Evolutionary conservation across 192 early-diverging fungal genomes (phyloP).

Genomic region (Coemansia sp.): DNA sequence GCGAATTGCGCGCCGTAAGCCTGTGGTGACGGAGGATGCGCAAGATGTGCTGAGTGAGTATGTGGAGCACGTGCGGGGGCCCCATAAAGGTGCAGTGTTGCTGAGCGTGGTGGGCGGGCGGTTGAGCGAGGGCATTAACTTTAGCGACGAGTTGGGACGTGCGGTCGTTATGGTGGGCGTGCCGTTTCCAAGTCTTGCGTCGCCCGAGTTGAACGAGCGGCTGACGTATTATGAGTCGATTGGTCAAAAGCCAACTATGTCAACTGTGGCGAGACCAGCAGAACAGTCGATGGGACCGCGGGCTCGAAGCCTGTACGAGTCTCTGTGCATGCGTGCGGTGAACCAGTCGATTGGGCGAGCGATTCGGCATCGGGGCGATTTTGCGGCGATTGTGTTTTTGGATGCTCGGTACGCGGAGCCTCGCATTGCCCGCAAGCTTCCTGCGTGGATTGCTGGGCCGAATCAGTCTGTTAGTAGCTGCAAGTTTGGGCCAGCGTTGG

Average conservation of each 20-base stretch:
- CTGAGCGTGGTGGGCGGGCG: slow-evolving; percentile 90
- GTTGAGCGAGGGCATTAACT: slow-evolving; percentile 93
- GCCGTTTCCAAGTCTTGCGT: slow-evolving; percentile 79
- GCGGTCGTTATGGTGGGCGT: slow-evolving; percentile 86
- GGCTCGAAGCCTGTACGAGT: slow-evolving; percentile 69
- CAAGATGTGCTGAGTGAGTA: slow-evolving; percentile 61
- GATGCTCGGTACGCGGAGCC: slow-evolving; percentile 63
- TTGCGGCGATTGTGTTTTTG: slow-evolving; percentile 79
- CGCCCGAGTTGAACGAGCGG: slow-evolving; percentile 70
- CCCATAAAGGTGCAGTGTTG: slow-evolving; percentile 67
- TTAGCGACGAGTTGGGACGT: slow-evolving; percentile 82
- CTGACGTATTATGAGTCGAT: slow-evolving; percentile 23
- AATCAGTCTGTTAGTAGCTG: background rate
- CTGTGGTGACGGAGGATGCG: slow-evolving; percentile 67
- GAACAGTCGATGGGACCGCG: slow-evolving; percentile 50
- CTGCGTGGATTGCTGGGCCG: slow-evolving; percentile 62
- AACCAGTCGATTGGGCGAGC: slow-evolving; percentile 92
- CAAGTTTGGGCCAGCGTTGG: slow-evolving; percentile 29
- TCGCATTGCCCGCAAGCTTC: slow-evolving; percentile 56
- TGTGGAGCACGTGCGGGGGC: slow-evolving; percentile 43
- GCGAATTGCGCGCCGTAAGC: slow-evolving; percentile 61
- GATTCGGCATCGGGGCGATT: slow-evolving; percentile 87
- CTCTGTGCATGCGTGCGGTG: slow-evolving; percentile 89
- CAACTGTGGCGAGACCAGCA: background rate
- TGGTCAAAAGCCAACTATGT: background rate